Base-by-base conservation (phyloP, 495 filamentous ascomycete genomes). In the Apiosordaria backusii region DNA sequence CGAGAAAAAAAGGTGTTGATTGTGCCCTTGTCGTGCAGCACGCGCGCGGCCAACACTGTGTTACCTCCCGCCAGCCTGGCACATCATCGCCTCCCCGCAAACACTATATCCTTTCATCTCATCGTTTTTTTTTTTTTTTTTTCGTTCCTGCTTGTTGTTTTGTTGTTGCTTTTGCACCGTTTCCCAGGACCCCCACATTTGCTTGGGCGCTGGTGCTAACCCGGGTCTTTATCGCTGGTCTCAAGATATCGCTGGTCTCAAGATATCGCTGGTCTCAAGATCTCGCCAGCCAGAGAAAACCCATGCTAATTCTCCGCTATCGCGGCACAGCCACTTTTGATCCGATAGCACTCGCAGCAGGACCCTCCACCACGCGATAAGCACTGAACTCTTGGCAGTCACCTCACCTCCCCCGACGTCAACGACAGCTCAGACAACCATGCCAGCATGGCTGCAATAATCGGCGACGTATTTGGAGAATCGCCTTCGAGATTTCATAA, bases 361-460 rank as follows among this genome's bases (percentile, higher is more conserved):
- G 57, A 40, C 61, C 57, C 16, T 65, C 66, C 50, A 61, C 71
- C 61, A 19, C 58, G 65, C 69, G 65, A 71, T 68, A 69, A 67
- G 35, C 68, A 62, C 62, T 60, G 62, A 57, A 53, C 60, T 61
- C 65, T 65, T 65, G 67, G 64, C 61, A 62, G 19, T 54, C 23
- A 26, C 53, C 50, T 15, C 58, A 27, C 57, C 40, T 60, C 15
- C 26, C 26, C 26, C 57, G 16, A 24, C 4, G 50, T 23, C 64
- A 25, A 50, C 53, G 3, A 54, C 59, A 53, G 21, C 26, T 19
- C 15, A 59, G 52, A 65, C 65, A 27, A 66, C 66, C 53, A 76
- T 78, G 75, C 74, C 67, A 75, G 66, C 67, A 84, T 83, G 81
- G 81, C 81, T 59, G 75, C 81, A 65, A 50, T 82, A 70, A 79